Percentiles rank a stretch among this genome's conserved stretches.
Evolutionary conservation across 495 filamentous ascomycete species (phyloP).

Genomic region (Neurospora cerealis): DNA sequence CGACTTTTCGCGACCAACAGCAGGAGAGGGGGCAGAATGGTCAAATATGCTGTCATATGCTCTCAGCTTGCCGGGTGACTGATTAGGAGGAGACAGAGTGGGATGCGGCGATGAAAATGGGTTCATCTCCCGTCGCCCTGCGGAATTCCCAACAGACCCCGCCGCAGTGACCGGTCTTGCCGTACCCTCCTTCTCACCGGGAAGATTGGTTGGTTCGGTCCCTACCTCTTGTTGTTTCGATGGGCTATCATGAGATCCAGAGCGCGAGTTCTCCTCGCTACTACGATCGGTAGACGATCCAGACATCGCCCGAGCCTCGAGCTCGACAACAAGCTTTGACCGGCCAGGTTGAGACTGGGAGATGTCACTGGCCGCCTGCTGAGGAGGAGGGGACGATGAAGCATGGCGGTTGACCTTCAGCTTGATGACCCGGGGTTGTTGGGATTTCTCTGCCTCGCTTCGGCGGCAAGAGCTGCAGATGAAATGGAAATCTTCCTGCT

Average conservation of each 20-base stretch:
- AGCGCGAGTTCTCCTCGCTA: neutral
- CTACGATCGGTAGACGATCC: neutral
- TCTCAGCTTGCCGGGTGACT: conserved; percentile 29
- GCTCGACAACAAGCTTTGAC: conserved; percentile 9
- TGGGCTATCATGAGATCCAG: neutral
- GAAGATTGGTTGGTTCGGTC: neutral
- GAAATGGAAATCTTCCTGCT: conserved; percentile 81
- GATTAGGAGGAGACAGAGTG: conserved; percentile 29
- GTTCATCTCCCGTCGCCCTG: conserved; percentile 13
- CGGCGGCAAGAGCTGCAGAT: conserved; percentile 70
- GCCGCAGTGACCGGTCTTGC: neutral
- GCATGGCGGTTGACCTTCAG: conserved; percentile 59
- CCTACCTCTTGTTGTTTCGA: conserved; percentile 8
- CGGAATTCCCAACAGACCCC: neutral
- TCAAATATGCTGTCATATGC: conserved; percentile 32
- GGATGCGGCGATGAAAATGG: conserved; percentile 37
- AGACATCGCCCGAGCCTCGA: conserved; percentile 8
- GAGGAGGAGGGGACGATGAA: conserved; percentile 7
- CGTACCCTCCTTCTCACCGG: neutral
- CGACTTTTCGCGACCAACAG: neutral
- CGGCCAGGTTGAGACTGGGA: neutral
- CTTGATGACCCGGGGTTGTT: conserved; percentile 47
- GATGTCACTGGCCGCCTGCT: conserved; percentile 1
- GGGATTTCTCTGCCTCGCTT: conserved; percentile 26
- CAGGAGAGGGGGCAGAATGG: conserved; percentile 15